phyloP scores from a whole-genome alignment of 1,284 basidiomycete genomes.

The Ganoderma meredithae region DNA sequence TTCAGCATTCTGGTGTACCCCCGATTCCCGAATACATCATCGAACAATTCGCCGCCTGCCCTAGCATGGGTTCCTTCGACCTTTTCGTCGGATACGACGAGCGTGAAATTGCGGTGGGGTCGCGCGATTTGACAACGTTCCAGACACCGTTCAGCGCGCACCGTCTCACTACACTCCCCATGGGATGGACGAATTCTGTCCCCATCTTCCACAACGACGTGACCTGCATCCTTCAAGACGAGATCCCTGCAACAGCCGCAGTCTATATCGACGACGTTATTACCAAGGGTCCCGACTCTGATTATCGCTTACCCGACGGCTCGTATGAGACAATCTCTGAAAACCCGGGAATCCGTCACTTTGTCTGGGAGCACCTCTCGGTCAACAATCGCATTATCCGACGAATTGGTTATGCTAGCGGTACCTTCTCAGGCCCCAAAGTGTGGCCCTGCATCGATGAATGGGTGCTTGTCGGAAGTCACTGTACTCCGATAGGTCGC shows the following conservation, averaged over 20 bases:
- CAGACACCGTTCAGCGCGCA: conserved; percentile 33
- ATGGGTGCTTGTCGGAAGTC: no score
- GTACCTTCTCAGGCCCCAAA: no score
- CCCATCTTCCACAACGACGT: conserved; percentile 47
- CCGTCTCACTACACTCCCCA: conserved; percentile 41
- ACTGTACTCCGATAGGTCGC: no score
- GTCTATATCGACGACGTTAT: conserved; percentile 45
- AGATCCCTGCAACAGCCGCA: conserved; percentile 44
- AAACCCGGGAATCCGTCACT: no score
- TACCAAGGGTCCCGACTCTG: conserved; percentile 33
- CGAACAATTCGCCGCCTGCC: conserved; percentile 33
- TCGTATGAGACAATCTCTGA: conserved; percentile 37
- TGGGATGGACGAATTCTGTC: conserved; percentile 51
- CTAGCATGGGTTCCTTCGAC: conserved; percentile 37
- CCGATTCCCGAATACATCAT: conserved; percentile 41
- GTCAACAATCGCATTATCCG: no score
- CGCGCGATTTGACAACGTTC: conserved; percentile 38
- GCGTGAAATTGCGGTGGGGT: conserved; percentile 35
- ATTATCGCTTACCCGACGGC: conserved; percentile 34
- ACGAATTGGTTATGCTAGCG: no score
- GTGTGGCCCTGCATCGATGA: no score
- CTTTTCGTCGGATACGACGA: conserved; percentile 38
- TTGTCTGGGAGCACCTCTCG: no score
- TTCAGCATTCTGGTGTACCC: conserved; percentile 40
- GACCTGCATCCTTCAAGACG: conserved; percentile 43